Conservation (phyloP, 805 yeast genomes). For the Pichia thaimueangensis region DNA sequence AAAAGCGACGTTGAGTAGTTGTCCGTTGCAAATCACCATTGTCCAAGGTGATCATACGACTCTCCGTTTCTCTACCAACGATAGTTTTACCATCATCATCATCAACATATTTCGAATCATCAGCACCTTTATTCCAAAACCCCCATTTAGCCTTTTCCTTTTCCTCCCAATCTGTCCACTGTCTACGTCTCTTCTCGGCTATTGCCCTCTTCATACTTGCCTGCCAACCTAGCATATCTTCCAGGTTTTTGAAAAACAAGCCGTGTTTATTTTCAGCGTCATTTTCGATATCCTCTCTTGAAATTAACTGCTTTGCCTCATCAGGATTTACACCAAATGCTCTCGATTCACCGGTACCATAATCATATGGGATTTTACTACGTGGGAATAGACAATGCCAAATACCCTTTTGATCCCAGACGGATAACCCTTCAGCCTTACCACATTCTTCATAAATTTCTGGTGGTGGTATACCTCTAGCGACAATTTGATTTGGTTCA, state of each 20-base stretch:
- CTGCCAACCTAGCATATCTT: slow-evolving; percentile 63
- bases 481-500: slow-evolving; percentile 20
- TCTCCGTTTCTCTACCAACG: slow-evolving; percentile 34
- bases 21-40: slow-evolving; percentile 39
- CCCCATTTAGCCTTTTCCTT: slow-evolving; percentile 26
- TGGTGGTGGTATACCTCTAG: slow-evolving; percentile 29
- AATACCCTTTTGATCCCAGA: slow-evolving; percentile 77
- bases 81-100: slow-evolving; percentile 17
- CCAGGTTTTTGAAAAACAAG: slow-evolving; percentile 56
- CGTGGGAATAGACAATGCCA: slow-evolving; percentile 90
- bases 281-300: slow-evolving; percentile 53
- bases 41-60: slow-evolving; percentile 31
- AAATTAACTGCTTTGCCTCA: slow-evolving; percentile 24
- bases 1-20: slow-evolving; percentile 3
- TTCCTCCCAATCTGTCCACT: slow-evolving; percentile 20
- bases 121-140: background rate
- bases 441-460: slow-evolving; percentile 57
- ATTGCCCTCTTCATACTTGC: slow-evolving; percentile 43
- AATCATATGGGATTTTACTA: slow-evolving; percentile 21
- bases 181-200: slow-evolving; percentile 31
- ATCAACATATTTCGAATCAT: background rate
- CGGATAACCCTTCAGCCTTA: slow-evolving; percentile 58
- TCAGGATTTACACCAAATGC: slow-evolving; percentile 5
- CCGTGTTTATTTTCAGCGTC: slow-evolving; percentile 42
- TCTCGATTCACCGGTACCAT: slow-evolving; percentile 3